Evolutionary conservation across 306 rosid genomes (phyloP).

Genomic region (Parietaria judaica): DNA sequence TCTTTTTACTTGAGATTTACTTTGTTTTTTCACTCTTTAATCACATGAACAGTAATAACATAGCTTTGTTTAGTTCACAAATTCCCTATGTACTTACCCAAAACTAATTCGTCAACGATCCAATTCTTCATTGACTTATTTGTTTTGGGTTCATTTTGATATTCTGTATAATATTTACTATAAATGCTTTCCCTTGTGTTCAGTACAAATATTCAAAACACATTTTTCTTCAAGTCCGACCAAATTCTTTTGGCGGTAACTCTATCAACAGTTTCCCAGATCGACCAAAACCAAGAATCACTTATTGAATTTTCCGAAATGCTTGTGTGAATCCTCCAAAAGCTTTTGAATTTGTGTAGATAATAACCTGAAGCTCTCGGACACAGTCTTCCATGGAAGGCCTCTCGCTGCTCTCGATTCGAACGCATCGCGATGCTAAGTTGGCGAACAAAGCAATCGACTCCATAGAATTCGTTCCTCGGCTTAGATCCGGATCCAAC

Average conservation of each 20-base stretch:
- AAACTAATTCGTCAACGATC: background rate
- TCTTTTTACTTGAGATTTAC: too few species aligned
- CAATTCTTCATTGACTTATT: background rate
- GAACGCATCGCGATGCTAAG: slow-evolving; percentile 84
- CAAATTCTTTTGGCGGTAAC: too few species aligned
- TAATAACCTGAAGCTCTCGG: slow-evolving; percentile 60
- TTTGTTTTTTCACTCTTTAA: too few species aligned
- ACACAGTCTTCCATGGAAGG: slow-evolving; percentile 84
- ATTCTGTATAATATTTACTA: slow-evolving; percentile 9
- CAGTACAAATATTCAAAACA: too few species aligned
- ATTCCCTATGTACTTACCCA: background rate
- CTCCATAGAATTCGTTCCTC: slow-evolving; percentile 71
- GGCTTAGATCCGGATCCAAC: slow-evolving; percentile 72
- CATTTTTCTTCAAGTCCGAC: too few species aligned
- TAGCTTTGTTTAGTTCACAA: background rate
- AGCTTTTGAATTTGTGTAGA: slow-evolving; percentile 63
- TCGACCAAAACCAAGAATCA: too few species aligned
- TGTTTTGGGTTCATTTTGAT: background rate
- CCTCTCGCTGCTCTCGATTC: slow-evolving; percentile 67
- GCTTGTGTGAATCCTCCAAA: slow-evolving; percentile 50
- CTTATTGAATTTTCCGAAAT: slow-evolving; percentile 17
- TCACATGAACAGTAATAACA: too few species aligned
- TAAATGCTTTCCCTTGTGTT: background rate
- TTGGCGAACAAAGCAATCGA: slow-evolving; percentile 82
- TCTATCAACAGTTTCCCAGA: too few species aligned